phyloP scores from a whole-genome alignment of 148 eudicot species.

The Silene conica region DNA sequence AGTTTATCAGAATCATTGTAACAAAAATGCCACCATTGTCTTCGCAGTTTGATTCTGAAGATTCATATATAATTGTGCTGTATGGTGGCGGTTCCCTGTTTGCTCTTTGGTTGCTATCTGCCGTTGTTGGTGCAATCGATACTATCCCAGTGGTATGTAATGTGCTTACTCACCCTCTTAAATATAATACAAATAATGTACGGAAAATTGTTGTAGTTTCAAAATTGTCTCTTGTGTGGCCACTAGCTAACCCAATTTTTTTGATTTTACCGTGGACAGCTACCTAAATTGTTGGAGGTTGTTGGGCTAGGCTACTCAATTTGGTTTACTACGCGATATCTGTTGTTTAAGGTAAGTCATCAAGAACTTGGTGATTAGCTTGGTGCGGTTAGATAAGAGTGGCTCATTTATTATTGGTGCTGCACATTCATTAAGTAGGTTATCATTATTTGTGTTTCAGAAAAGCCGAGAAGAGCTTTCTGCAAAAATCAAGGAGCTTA shows the following conservation, averaged over 20 bases:
- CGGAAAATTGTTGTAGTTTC: neutral
- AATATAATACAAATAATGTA: neutral
- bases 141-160: conserved; percentile 68
- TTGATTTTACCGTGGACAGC: conserved; percentile 29
- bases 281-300: conserved; percentile 73
- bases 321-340: conserved; percentile 80
- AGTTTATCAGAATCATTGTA: neutral
- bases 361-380: neutral
- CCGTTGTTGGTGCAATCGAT: conserved; percentile 71
- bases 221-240: neutral
- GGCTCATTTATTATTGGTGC: neutral
- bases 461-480: conserved; percentile 60
- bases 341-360: conserved; percentile 63
- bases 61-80: conserved; percentile 40
- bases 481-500: conserved; percentile 56
- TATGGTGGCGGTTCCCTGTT: conserved; percentile 51
- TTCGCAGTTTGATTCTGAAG: conserved; percentile 58
- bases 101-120: conserved; percentile 57
- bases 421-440: neutral
- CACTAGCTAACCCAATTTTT: neutral
- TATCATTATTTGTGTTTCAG: conserved; percentile 35
- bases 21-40: neutral
- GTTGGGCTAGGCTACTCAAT: conserved; percentile 70
- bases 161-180: neutral
- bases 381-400: too few relatives aligned